These are phyloP conservation scores for Hypoxylon sp. DNA, from an alignment of 2,329 filamentous ascomycete genomes.

Conservation along the genomic window DNA sequence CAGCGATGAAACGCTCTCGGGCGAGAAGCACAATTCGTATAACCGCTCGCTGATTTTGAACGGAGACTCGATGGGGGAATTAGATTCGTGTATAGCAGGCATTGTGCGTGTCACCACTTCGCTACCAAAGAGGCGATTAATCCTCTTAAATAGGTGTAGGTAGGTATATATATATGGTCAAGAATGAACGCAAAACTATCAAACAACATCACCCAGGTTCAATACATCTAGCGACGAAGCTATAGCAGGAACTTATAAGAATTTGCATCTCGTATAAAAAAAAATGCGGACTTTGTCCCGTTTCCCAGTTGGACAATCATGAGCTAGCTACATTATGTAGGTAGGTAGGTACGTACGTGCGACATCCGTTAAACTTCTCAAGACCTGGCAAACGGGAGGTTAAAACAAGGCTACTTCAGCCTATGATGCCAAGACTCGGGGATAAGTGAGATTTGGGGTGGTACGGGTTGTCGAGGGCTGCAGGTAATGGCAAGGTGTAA, in stretches of 20 bases:
- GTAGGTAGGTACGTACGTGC: too few species aligned
- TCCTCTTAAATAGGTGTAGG: too few species aligned
- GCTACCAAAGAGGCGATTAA: too few species aligned
- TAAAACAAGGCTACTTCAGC: conserved; percentile 35
- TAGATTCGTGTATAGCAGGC: conserved; percentile 11
- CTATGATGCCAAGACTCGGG: conserved; percentile 41
- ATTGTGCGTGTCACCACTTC: conserved; percentile 11
- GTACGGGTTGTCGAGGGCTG: conserved; percentile 8
- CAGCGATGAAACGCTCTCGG: conserved; percentile 65
- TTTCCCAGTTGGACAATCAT: background rate
- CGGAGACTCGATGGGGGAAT: conserved; percentile 20
- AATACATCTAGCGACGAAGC: background rate
- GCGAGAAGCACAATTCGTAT: conserved; percentile 60
- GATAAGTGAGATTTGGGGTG: conserved; percentile 14
- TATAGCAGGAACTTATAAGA: conserved; percentile 1
- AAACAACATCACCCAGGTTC: conserved; percentile 9
- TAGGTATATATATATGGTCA: too few species aligned
- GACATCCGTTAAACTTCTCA: too few species aligned
- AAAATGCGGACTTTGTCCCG: too few species aligned
- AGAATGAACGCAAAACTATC: conserved; percentile 5
- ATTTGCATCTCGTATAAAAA: conserved; percentile 11
- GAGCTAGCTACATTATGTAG: too few species aligned
- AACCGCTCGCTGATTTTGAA: conserved; percentile 56
- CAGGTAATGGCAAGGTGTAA: conserved; percentile 13
- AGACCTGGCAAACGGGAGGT: too few species aligned